Evolutionary conservation across 164 flowering plant species (phyloP).

Genomic region (Stephania cephalantha): DNA sequence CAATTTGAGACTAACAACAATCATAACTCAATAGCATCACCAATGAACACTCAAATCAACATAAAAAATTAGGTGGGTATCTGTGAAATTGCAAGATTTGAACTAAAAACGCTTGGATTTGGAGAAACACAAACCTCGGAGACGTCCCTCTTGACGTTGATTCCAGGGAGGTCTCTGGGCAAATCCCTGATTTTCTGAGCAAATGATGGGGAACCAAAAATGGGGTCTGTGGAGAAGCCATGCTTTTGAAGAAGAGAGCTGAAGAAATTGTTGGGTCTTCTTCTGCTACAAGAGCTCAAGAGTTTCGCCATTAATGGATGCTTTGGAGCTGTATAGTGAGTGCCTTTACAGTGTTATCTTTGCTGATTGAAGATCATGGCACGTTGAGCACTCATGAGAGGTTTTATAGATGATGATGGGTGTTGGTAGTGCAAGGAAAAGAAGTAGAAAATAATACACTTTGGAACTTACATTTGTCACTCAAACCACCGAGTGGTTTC

Average conservation of each 20-base stretch:
- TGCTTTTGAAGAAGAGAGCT: not conserved
- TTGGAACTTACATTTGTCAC: no score
- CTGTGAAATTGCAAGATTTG: not conserved
- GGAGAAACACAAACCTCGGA: slow-evolving; percentile 13
- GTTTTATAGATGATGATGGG: no score
- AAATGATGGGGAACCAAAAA: slow-evolving; percentile 8
- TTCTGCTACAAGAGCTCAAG: slow-evolving; percentile 11
- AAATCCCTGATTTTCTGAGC: slow-evolving; percentile 19
- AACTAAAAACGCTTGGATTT: not conserved
- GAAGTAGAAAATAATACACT: no score
- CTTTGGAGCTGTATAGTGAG: no score
- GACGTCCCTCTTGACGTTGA: slow-evolving; percentile 21
- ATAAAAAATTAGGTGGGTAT: no score
- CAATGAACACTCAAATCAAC: not conserved
- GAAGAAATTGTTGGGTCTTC: slow-evolving; percentile 4
- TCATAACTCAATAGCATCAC: not conserved
- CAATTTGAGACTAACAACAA: no score
- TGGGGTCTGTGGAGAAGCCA: slow-evolving; percentile 8
- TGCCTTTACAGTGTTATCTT: no score
- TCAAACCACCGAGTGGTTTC: no score
- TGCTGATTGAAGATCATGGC: no score
- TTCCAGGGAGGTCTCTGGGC: slow-evolving; percentile 16
- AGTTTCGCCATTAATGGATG: slow-evolving; percentile 14
- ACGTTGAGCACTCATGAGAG: not conserved
- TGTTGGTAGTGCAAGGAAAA: no score